These are phyloP conservation scores for Domatiomyces globalis DNA, from an alignment of 2,329 filamentous ascomycete species.

Conservation along the genomic window DNA sequence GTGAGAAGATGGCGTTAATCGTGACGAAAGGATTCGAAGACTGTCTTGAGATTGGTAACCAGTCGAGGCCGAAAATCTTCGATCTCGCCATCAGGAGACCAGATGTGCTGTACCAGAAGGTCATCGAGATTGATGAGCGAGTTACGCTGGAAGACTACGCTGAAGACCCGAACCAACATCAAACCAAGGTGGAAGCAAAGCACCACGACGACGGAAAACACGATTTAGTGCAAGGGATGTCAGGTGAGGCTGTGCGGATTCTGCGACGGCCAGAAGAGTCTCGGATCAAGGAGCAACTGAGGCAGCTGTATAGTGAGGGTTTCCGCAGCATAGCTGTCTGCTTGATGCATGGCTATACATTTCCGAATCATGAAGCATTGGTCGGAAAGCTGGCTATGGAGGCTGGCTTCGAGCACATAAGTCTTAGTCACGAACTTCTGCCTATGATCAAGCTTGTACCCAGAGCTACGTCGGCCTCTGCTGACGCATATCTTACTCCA, in stretches of 20 bases:
- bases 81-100: constrained; percentile 77
- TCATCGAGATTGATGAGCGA: constrained; percentile 81
- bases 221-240: constrained; percentile 52
- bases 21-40: constrained; percentile 81
- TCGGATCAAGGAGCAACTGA: constrained; percentile 42
- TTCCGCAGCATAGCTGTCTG: constrained; percentile 77
- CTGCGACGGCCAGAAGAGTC: constrained; percentile 45
- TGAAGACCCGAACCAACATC: constrained; percentile 59
- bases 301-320: constrained; percentile 53
- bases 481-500: constrained; percentile 67
- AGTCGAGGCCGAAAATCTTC: constrained; percentile 79
- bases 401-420: constrained; percentile 72
- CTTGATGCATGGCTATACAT: constrained; percentile 85
- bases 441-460: constrained; percentile 77
- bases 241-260: constrained; percentile 60
- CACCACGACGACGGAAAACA: constrained; percentile 28
- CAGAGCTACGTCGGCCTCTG: constrained; percentile 60
- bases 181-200: constrained; percentile 42
- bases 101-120: constrained; percentile 69
- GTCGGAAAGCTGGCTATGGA: constrained; percentile 63
- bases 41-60: constrained; percentile 78
- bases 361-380: constrained; percentile 67
- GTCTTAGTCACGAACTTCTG: constrained; percentile 66
- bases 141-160: constrained; percentile 87
- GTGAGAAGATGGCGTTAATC: constrained; percentile 73